Evolutionary conservation across 345 rosid species (phyloP).

Genomic region (Moricandia moricandioides): DNA sequence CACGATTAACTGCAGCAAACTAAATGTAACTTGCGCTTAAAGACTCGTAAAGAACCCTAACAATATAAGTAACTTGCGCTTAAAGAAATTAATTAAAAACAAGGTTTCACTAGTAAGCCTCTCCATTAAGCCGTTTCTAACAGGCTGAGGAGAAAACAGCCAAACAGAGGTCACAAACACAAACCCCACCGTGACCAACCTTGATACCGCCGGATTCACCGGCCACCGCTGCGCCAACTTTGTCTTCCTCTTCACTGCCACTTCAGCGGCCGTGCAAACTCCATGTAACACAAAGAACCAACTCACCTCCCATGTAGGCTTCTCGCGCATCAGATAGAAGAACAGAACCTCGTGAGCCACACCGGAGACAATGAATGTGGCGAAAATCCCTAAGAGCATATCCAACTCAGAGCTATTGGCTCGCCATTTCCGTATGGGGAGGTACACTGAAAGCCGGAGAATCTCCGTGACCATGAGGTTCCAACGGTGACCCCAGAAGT

Average conservation of each 20-base stretch:
- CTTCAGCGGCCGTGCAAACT: slow-evolving; percentile 26
- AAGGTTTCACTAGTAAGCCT: too few species aligned
- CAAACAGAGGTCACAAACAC: too few species aligned
- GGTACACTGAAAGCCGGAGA: slow-evolving; percentile 23
- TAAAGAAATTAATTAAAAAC: too few species aligned
- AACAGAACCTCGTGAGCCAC: slow-evolving; percentile 33
- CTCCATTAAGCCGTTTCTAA: too few species aligned
- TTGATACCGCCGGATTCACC: slow-evolving; percentile 4
- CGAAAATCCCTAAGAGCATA: neutral
- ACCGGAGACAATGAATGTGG: slow-evolving; percentile 25
- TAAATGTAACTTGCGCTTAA: too few species aligned
- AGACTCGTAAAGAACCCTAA: too few species aligned
- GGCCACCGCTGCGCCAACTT: neutral
- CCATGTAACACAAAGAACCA: slow-evolving; percentile 40
- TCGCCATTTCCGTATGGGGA: neutral
- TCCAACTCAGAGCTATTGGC: neutral
- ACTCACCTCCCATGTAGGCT: slow-evolving; percentile 39
- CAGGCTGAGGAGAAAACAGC: too few species aligned
- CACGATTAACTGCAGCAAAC: too few species aligned
- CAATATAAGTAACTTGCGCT: too few species aligned
- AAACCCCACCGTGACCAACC: too few species aligned
- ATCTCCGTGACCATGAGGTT: slow-evolving; percentile 4
- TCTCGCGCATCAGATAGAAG: slow-evolving; percentile 9
- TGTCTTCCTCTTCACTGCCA: slow-evolving; percentile 8
- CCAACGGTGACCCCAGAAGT: neutral